Percentiles rank a stretch among this genome's conserved stretches.
These are phyloP conservation scores for Lonicera japonica DNA, from an alignment of 129 eudicot genomes.

Conservation along the genomic window DNA sequence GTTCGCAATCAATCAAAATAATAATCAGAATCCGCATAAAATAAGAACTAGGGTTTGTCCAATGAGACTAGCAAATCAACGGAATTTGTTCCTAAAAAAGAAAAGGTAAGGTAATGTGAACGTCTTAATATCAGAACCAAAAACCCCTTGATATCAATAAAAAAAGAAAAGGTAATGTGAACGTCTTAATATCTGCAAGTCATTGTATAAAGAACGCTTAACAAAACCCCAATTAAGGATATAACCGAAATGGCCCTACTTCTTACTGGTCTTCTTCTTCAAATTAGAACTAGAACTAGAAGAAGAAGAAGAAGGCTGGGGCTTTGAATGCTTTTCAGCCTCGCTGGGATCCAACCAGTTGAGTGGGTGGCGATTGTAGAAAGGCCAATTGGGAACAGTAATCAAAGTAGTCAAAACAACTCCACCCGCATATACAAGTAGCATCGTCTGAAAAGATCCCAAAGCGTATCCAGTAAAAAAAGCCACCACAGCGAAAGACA, in stretches of 20 bases:
- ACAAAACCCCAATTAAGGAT: not conserved
- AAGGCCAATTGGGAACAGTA: conserved; percentile 83
- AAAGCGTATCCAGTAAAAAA: conserved; percentile 55
- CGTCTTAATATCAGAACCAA: no score
- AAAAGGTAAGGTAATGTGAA: no score
- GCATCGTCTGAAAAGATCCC: conserved; percentile 71
- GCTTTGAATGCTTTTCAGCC: conserved; percentile 80
- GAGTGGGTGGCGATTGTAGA: conserved; percentile 71
- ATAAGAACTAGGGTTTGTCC: no score
- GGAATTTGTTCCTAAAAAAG: no score
- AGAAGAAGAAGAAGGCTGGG: conserved; percentile 31
- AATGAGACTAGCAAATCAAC: no score
- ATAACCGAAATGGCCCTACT: conserved; percentile 26
- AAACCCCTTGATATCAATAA: not conserved
- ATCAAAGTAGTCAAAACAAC: conserved; percentile 58
- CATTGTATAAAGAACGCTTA: not conserved
- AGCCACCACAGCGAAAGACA: conserved; percentile 55
- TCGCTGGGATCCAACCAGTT: conserved; percentile 81
- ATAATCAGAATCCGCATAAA: no score
- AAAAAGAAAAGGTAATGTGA: not conserved
- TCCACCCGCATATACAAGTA: conserved; percentile 57
- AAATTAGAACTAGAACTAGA: no score
- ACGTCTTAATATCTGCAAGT: not conserved
- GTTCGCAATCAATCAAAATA: no score
- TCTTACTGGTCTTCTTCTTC: conserved; percentile 67